phyloP scores from a whole-genome alignment of 768 basidiomycete genomes.

The Hirschioporus abietinus region DNA sequence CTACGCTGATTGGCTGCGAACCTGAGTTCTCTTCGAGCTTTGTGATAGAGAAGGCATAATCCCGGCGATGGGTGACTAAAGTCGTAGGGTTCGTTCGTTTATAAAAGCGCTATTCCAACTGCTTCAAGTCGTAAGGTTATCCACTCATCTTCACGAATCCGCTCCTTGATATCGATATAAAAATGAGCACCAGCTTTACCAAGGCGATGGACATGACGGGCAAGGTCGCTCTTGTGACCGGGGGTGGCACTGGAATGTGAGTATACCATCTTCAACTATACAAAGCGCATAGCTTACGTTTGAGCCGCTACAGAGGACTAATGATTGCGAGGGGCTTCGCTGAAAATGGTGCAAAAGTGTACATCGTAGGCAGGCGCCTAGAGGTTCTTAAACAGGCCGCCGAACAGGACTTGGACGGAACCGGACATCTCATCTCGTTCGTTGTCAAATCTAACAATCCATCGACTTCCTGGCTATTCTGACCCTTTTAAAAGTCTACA shows the following conservation, averaged over 20 bases:
- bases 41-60: too few relatives aligned
- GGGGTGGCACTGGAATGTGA: constrained; percentile 43
- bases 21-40: too few relatives aligned
- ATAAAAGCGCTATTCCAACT: too few relatives aligned
- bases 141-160: neutral
- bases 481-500: neutral
- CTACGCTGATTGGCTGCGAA: too few relatives aligned
- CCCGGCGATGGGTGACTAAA: too few relatives aligned
- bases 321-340: constrained; percentile 15
- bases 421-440: neutral
- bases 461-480: neutral
- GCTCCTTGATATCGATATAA: neutral
- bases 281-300: neutral
- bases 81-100: too few relatives aligned
- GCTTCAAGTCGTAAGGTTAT: neutral
- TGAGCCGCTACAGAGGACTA: constrained; percentile 9
- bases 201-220: constrained; percentile 42
- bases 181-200: constrained; percentile 7
- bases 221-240: constrained; percentile 46
- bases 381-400: constrained; percentile 14
- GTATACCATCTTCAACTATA: neutral
- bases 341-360: constrained; percentile 19
- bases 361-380: constrained; percentile 16
- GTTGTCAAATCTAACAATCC: neutral
- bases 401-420: neutral